Base-by-base conservation (phyloP, 768 basidiomycete genomes). In the Sporobolomyces phaffii region DNA sequence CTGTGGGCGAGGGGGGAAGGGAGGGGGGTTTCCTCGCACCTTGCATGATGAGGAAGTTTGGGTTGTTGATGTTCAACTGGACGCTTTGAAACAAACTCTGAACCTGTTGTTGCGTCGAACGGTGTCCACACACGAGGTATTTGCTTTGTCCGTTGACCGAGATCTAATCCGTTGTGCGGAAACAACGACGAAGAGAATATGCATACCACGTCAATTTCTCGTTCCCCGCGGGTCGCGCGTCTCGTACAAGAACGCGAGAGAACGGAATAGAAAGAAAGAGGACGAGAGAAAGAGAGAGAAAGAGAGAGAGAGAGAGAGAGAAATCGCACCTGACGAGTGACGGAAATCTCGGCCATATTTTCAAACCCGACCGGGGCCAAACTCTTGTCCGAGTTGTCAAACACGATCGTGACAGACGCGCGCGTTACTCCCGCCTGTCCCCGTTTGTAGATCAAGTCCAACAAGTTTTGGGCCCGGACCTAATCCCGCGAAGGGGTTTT, bases 21-120 rank as follows among this genome's bases (percentile, higher is more conserved):
- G 11, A 14, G 34, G 17, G 26, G 4, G 0, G 36, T 38, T 17
- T 17, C 38, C 10, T 9, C 65, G n/a, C 8, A 66, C 96, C 94
- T 79, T 99, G 96, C 94, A 98, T 98, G 77, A 98, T 97, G 64
- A 99, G 83, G 80, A 98, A 98, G 77, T 98, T 98, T 48, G 96
- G 96, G 78, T 97, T 97, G 80, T 98, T 99, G 83, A 99, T 98
- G 76, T 98, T 98, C 71, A 99, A 84, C 77, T 96, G 92, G 1
- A 99, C 93, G 44, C 90, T 87, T 76, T 98, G 96, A 75, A 99
- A 98, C 18, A 98, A 81, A 33, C 86, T 88, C 74, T 96, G 96
- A 0, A 99, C 84, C 1, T 81, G 82, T 59, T 88, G 85, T 71
- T 96, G 91, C 5, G 85, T 84, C 5, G 91, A 82, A 74, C 93